Evolutionary conservation across 1,284 basidiomycete genomes (phyloP), one percentile per base, ranked within the genome.

Genomic region (Paramarasmius palmivorus): DNA sequence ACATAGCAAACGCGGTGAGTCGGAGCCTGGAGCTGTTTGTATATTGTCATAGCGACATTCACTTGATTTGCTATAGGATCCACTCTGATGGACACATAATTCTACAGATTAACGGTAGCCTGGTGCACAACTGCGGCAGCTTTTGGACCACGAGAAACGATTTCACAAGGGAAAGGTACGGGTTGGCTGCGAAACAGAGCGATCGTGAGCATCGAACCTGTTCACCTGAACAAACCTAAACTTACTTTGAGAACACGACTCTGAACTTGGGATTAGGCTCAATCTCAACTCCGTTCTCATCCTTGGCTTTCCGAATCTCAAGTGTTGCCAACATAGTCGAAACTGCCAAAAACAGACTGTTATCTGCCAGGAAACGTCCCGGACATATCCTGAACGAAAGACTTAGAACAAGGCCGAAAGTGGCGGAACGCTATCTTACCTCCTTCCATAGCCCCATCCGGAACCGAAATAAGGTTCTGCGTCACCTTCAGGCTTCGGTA

Each of bases 391-490:
- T 41, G 40, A 6, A n/a, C n/a, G 15, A 23, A 19, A 12, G n/a
- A 10, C 10, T 23, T 10, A 23, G n/a, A 9, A 41, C 2, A 10
- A 4, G n/a, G 4, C 4, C n/a, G 23, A 41, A 22, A 20, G 19
- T 20, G 40, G 17, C 40, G 22, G 40, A 20, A 2, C 12, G 22
- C 7, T 14, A 39, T 6, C 38, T n/a, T 4, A 50, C 49, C 49
- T 50, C 22, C 49, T 17, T 19, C 49, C 49, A 29, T 37, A 50
- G 12, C 49, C 49, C 49, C 49, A 50, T 2, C 17, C 14, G n/a
- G 49, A 2, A n/a, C 22, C 37, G 29, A 50, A 50, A 15, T 50
- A 50, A 5, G 49, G 49, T 19, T 50, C 49, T 15, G 14, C 49
- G 2, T 39, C 25, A 26, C 49, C 49, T 14, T 26, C 10, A 1